Evolutionary conservation across 345 rosid genomes (phyloP), one percentile per base, ranked within the genome.

Genomic region (Raphanus raphanistrum): DNA sequence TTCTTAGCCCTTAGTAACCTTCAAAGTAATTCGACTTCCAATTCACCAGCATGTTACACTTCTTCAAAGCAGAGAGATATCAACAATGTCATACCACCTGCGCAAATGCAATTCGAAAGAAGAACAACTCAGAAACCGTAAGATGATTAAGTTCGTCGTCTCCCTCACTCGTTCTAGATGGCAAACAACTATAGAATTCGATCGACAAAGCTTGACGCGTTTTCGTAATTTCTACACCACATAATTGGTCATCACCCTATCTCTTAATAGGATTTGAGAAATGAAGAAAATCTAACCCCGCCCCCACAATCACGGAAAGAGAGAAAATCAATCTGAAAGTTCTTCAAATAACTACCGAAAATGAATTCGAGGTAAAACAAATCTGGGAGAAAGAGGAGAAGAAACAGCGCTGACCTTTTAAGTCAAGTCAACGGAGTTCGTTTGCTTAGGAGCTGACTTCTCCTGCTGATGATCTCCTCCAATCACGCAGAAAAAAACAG

Each of bases 11-110:
- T 74, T 78, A 76, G 79, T 78, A 77, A 67, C 77, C 54, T 69
- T 73, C 79, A 67, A 58, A 8, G 77, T 38, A 38, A 38, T 38
- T 38, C 45, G 45, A 8, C 88, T 87, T 90, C 92, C 91, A 88
- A 82, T 86, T 84, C 45, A 70, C 82, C 66, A 86, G 86, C 90
- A 88, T 86, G 76, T 88, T 84, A 79, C 86, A 64, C 64, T 75
- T 77, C 82, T 76, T 82, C 84, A 55, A 70, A 57, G 81, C 79
- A 13, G 45, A 76, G 45, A 76, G 43, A 81, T 65, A 15, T 80
- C 86, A 83, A 71, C 66, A 66, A 76, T 36, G 64, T 32, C 8
- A 61, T 81, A 65, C 38, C 70, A 61, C 73, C 80, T 76, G 77
- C 38, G 9, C 45, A 33, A 35, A 76, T 52, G 16, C 54, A 31